Conservation (phyloP, 1,284 basidiomycete genomes). For the Sanghuangporus sanghuang region DNA sequence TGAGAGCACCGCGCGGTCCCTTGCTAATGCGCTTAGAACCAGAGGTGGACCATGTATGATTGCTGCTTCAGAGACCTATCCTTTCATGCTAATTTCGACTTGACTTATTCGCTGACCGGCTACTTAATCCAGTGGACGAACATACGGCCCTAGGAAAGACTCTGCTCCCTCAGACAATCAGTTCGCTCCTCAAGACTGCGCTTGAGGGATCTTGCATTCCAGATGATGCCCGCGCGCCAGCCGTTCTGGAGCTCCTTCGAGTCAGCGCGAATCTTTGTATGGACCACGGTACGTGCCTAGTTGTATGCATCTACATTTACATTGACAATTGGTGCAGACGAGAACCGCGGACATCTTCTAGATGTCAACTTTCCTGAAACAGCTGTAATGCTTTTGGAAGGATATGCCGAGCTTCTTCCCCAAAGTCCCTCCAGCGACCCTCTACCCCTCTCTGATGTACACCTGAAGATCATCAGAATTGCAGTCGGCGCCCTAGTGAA, state of each 20-base stretch:
- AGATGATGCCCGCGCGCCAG: constrained; percentile 37
- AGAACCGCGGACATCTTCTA: constrained; percentile 63
- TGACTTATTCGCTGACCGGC: background rate
- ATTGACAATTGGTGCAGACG: constrained; percentile 31
- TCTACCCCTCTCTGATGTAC: constrained; percentile 46
- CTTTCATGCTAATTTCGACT: background rate
- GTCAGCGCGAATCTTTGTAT: constrained; percentile 77
- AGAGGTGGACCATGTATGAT: constrained; percentile 40
- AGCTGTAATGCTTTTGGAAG: constrained; percentile 60
- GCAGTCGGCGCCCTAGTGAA: constrained; percentile 79
- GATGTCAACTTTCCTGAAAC: constrained; percentile 65
- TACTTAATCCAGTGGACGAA: constrained; percentile 47
- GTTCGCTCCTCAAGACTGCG: constrained; percentile 50
- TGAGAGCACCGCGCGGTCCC: constrained; percentile 43
- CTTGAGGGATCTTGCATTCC: constrained; percentile 46
- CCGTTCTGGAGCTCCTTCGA: constrained; percentile 63
- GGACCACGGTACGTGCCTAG: constrained; percentile 57
- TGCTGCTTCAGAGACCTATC: background rate
- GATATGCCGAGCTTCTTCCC: constrained; percentile 54
- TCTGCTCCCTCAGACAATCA: constrained; percentile 57
- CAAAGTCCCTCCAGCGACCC: constrained; percentile 36
- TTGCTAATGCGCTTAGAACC: constrained; percentile 59
- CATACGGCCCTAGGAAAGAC: constrained; percentile 65
- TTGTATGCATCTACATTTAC: constrained; percentile 5
- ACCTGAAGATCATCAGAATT: constrained; percentile 72